Conservation (phyloP, 495 filamentous ascomycete species). For the Neurospora sp. region DNA sequence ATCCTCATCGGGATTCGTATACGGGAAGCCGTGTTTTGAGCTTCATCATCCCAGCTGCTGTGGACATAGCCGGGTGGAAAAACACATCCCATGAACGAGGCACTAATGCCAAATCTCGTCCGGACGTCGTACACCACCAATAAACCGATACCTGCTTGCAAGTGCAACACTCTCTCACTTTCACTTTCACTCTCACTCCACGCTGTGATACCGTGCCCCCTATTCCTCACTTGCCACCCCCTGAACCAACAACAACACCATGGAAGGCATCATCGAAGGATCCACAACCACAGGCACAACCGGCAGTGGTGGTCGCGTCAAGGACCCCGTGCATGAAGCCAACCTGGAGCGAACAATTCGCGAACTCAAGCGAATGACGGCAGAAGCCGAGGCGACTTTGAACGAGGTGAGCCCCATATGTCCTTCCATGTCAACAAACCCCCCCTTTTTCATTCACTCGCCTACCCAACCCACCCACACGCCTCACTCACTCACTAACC, state of each 20-base stretch:
- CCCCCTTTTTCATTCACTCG: background rate
- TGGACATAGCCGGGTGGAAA: background rate
- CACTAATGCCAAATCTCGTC: background rate
- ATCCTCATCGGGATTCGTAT: background rate
- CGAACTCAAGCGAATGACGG: slow-evolving; percentile 54
- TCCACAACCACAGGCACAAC: background rate
- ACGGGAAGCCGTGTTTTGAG: background rate
- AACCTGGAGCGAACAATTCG: slow-evolving; percentile 55
- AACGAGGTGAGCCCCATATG: slow-evolving; percentile 22
- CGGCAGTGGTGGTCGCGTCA: background rate
- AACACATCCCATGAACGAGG: background rate
- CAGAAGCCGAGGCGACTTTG: slow-evolving; percentile 53
- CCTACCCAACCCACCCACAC: no score
- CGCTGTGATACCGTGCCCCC: background rate
- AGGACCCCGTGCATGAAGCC: slow-evolving; percentile 24
- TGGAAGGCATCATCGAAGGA: background rate
- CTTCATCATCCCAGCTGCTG: background rate
- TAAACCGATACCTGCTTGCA: background rate
- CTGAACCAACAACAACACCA: background rate
- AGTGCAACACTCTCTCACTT: background rate
- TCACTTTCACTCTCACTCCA: background rate
- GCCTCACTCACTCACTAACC: background rate
- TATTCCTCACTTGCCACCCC: background rate
- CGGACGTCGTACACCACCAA: background rate
- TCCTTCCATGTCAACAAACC: background rate